phyloP scores from a whole-genome alignment of 805 yeast genomes.

The Geotrichum ghanense region DNA sequence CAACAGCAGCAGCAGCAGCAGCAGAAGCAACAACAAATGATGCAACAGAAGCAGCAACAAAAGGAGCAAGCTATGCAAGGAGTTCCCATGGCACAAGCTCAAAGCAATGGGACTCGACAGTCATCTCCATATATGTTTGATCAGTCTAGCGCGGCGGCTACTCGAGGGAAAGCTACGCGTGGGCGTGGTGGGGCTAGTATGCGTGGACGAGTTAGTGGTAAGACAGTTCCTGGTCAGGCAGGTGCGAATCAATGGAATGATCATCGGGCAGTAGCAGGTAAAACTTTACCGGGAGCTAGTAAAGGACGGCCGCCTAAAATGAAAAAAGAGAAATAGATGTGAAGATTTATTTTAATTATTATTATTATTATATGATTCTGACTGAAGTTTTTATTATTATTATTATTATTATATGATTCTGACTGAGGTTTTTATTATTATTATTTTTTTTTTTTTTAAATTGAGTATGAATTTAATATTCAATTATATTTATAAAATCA shows the following conservation, averaged over 20 bases:
- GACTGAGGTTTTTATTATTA: no score
- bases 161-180: neutral
- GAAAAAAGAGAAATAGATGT: neutral
- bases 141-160: neutral
- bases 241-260: neutral
- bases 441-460: no score
- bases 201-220: neutral
- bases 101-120: conserved; percentile 13
- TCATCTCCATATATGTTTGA: neutral
- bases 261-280: neutral
- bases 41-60: conserved; percentile 9
- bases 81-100: conserved; percentile 21
- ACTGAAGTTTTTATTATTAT: neutral
- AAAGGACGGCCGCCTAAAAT: neutral
- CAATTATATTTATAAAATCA: no score
- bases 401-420: neutral
- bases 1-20: conserved; percentile 7
- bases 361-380: neutral
- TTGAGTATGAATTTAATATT: no score
- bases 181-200: neutral
- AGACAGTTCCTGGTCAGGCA: neutral
- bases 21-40: conserved; percentile 5
- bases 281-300: neutral
- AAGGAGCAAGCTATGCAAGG: conserved; percentile 11
- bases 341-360: neutral